A percentile compares a stretch with the other conserved stretches of the same genome.
These are phyloP conservation scores for Periglandula ipomoeae DNA, from an alignment of 2,329 filamentous ascomycete species.

Conservation along the genomic window DNA sequence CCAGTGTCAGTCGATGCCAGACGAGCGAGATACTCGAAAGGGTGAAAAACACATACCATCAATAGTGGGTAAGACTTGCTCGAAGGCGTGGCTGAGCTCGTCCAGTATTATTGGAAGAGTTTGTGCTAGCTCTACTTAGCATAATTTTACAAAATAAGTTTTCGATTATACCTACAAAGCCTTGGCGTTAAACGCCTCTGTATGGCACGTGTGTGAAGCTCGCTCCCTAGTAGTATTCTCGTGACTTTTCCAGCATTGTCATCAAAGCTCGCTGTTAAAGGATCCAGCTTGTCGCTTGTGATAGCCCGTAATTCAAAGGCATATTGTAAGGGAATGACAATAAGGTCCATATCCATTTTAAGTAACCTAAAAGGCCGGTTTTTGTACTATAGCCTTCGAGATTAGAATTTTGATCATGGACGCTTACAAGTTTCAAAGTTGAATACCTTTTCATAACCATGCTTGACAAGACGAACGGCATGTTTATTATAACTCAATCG, in stretches of 20 bases:
- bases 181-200: slow-evolving; percentile 10
- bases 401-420: background rate
- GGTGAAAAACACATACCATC: background rate
- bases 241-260: slow-evolving; percentile 11
- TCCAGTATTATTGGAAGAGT: slow-evolving; percentile 10
- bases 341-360: slow-evolving; percentile 12
- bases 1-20: background rate
- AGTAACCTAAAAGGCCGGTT: slow-evolving; percentile 9
- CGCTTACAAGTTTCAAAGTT: background rate
- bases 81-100: slow-evolving; percentile 9
- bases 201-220: slow-evolving; percentile 11
- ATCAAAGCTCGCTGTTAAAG: slow-evolving; percentile 12
- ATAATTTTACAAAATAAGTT: background rate
- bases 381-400: slow-evolving; percentile 1
- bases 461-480: slow-evolving; percentile 5
- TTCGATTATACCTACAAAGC: slow-evolving; percentile 6
- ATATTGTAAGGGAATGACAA: slow-evolving; percentile 10
- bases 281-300: slow-evolving; percentile 11
- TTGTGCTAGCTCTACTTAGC: slow-evolving; percentile 2
- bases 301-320: slow-evolving; percentile 8
- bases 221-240: slow-evolving; percentile 8
- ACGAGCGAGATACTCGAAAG: background rate
- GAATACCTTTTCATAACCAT: slow-evolving; percentile 9
- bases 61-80: slow-evolving; percentile 3
- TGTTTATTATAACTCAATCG: slow-evolving; percentile 10